Evolutionary conservation across 495 filamentous ascomycete species (phyloP).

Genomic region (Penicillium crystallinum): DNA sequence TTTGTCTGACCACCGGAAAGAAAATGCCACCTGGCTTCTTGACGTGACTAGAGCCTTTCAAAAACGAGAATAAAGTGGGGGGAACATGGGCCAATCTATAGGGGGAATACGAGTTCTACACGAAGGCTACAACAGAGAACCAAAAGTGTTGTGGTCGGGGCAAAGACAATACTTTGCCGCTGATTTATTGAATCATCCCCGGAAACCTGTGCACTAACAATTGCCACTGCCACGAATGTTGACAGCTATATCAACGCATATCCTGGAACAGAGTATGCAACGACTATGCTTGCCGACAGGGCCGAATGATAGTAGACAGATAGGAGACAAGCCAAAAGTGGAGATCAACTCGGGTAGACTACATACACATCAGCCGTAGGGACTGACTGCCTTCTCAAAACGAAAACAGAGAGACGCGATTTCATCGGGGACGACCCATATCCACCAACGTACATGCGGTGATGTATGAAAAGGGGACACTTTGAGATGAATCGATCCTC

Average conservation of each 20-base stretch:
- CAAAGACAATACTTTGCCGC: conserved; percentile 27
- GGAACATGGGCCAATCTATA: no score
- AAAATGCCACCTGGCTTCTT: no score
- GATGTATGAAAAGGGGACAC: neutral
- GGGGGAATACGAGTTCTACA: neutral
- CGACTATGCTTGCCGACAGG: neutral
- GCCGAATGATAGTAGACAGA: neutral
- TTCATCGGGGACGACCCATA: neutral
- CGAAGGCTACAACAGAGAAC: neutral
- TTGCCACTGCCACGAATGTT: neutral
- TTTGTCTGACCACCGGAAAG: no score
- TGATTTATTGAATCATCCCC: conserved; percentile 10
- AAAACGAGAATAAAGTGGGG: no score
- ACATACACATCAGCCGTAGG: conserved; percentile 2
- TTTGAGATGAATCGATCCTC: neutral
- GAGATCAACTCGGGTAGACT: conserved; percentile 12
- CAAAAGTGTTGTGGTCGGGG: conserved; percentile 1
- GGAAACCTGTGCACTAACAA: neutral
- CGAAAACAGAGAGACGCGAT: neutral
- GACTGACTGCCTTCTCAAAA: neutral
- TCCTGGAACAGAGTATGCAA: neutral
- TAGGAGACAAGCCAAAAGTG: neutral
- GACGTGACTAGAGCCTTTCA: no score
- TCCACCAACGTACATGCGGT: neutral
- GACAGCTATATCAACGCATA: neutral